Percentiles rank a stretch among this genome's conserved stretches.
Conservation (phyloP, 768 basidiomycete genomes). For the Coprinellus aureogranulatus region DNA sequence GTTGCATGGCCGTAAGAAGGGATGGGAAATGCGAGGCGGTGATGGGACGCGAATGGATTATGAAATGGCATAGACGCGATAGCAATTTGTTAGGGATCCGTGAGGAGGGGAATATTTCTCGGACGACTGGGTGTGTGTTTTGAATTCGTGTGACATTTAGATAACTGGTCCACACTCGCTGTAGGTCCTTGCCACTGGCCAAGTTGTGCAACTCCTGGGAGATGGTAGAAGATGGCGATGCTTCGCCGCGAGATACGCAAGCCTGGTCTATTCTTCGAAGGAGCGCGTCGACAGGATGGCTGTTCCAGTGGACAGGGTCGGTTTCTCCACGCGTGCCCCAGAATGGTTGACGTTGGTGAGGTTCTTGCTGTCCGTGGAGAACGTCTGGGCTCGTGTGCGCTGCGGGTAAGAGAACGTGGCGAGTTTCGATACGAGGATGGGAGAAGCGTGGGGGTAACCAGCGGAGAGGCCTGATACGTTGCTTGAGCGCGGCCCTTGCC, state of each 20-base stretch:
- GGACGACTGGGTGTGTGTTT: slow-evolving; percentile 18
- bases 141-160: slow-evolving; percentile 30
- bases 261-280: not conserved
- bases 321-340: no score
- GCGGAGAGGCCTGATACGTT: not conserved
- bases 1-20: slow-evolving; percentile 65
- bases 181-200: not conserved
- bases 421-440: not conserved
- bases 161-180: slow-evolving; percentile 21
- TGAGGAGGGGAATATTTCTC: slow-evolving; percentile 16
- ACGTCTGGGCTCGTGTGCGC: no score
- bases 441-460: not conserved
- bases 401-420: not conserved
- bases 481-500: not conserved
- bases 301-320: not conserved
- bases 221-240: not conserved
- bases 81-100: slow-evolving; percentile 46
- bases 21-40: slow-evolving; percentile 61
- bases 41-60: slow-evolving; percentile 53
- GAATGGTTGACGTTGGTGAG: not conserved
- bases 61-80: slow-evolving; percentile 58
- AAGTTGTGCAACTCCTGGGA: not conserved
- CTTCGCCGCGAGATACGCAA: not conserved
- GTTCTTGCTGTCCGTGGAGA: no score
- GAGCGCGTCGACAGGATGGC: not conserved